Evolutionary conservation across 148 eudicot species (phyloP), one percentile per base, ranked within the genome.

Genomic region (Rhododendron vialii): DNA sequence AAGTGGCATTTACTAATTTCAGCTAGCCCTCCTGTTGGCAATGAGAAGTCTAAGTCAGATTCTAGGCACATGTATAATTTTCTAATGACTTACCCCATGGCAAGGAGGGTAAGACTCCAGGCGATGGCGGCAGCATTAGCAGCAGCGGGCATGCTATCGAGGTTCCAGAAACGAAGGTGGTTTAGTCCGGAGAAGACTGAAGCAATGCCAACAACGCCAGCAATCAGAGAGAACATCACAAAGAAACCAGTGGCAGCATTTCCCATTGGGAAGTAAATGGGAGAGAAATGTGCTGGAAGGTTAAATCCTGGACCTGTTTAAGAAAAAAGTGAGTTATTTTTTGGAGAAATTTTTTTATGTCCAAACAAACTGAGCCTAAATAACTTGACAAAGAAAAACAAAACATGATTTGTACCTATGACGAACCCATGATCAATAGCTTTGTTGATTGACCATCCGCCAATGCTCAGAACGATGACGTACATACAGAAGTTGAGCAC

Each of bases 201-300:
- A 5, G 97, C 96, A 0, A 91, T 86, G 13, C 99, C 99, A 30
- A 92, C 96, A 36, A 95, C 98, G 77, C 99, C 97, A 2, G 99
- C 99, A 35, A 96, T 87, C 84, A 96, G 63, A 82, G 96, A 90
- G 82, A 94, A 94, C 71, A 84, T 76, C 22, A 95, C 98, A 47
- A 96, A 95, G 90, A 95, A 96, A 22, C 99, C 98, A 18, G 99
- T 95, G 18, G 98, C 98, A 0, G 97, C 97, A 50, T 96, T 95
- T 33, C 99, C 99, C 96, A 96, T 96, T 0, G 99, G 99, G 84
- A 96, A 96, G 91, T 89, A 92, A 30, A 96, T 94, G 1, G 99
- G 98, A 50, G 97, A 94, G 86, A 96, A 96, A 84, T 96, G 98
- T 69, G 98, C 97, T 0, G 99, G 99, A 0, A 96, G 88, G 78